A percentile compares a stretch with the other conserved stretches of the same genome.
Conservation (phyloP, 345 rosid genomes). For the Arabidopsis thaliana region DNA sequence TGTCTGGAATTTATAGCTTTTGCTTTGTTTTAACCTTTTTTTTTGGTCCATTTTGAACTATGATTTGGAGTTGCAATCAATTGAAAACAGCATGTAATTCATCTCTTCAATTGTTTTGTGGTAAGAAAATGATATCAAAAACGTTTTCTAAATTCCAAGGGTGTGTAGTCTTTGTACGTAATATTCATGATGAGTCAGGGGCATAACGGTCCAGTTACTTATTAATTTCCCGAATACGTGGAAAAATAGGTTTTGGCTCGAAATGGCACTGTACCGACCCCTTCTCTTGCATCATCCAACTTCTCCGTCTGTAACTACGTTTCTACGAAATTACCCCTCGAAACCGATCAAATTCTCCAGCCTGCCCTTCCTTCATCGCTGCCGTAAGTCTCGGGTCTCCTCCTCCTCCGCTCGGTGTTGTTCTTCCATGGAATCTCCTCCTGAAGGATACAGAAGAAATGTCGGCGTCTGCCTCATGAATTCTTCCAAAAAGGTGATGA, state of each 20-base stretch:
- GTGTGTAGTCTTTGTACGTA: background rate
- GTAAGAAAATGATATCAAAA: too few species aligned
- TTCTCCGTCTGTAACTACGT: conserved; percentile 22
- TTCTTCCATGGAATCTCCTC: conserved; percentile 80
- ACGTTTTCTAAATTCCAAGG: too few species aligned
- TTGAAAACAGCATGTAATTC: background rate
- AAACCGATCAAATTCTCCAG: conserved; percentile 41
- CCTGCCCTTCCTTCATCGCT: conserved; percentile 36
- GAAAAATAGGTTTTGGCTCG: background rate
- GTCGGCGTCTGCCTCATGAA: conserved; percentile 92
- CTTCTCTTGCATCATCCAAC: conserved; percentile 32
- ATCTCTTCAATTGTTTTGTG: background rate
- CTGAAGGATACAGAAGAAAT: conserved; percentile 87
- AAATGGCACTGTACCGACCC: conserved; percentile 49
- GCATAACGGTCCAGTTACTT: background rate
- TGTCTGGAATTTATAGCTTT: background rate
- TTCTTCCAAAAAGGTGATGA: conserved; percentile 71
- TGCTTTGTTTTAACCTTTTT: background rate
- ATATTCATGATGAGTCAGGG: background rate
- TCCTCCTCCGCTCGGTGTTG: conserved; percentile 35
- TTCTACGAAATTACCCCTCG: conserved; percentile 45
- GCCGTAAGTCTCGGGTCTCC: conserved; percentile 31
- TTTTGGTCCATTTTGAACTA: background rate
- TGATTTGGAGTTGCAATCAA: conserved; percentile 3
- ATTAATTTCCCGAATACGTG: background rate